These are phyloP conservation scores for Skeletonema costatum DNA, from an alignment of 108 stramenopile species.

Conservation along the genomic window DNA sequence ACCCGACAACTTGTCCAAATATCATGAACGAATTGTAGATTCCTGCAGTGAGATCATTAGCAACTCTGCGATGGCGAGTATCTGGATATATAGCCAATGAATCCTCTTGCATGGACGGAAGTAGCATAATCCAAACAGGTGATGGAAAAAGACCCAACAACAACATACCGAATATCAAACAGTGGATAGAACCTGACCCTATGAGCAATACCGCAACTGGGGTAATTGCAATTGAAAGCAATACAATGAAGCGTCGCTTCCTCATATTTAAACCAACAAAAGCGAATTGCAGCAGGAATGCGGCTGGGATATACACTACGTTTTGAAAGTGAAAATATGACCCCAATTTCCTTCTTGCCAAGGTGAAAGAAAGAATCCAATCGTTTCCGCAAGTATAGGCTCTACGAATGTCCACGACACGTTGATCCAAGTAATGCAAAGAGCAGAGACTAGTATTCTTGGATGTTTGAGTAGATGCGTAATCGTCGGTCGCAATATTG, in stretches of 20 bases:
- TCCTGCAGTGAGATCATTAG: conserved; percentile 41
- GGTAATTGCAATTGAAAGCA: conserved; percentile 21
- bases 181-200: conserved; percentile 20
- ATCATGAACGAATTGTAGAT: conserved; percentile 47
- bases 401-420: conserved; percentile 41
- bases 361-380: conserved; percentile 12
- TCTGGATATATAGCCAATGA: conserved; percentile 23
- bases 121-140: conserved; percentile 34
- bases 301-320: conserved; percentile 37
- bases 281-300: conserved; percentile 29
- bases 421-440: conserved; percentile 38
- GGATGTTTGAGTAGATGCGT: conserved; percentile 23
- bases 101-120: conserved; percentile 49
- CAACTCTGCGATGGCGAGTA: conserved; percentile 9
- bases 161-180: conserved; percentile 16
- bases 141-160: conserved; percentile 37
- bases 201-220: conserved; percentile 35
- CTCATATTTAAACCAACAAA: conserved; percentile 10
- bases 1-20: conserved; percentile 42
- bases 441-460: conserved; percentile 24
- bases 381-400: conserved; percentile 34
- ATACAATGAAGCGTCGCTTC: conserved; percentile 6
- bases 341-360: conserved; percentile 32
- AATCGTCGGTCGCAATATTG: conserved; percentile 11
- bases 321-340: conserved; percentile 46